Evolutionary conservation across 2,329 filamentous ascomycete genomes (phyloP).

Genomic region (Sclerotinia borealis): DNA sequence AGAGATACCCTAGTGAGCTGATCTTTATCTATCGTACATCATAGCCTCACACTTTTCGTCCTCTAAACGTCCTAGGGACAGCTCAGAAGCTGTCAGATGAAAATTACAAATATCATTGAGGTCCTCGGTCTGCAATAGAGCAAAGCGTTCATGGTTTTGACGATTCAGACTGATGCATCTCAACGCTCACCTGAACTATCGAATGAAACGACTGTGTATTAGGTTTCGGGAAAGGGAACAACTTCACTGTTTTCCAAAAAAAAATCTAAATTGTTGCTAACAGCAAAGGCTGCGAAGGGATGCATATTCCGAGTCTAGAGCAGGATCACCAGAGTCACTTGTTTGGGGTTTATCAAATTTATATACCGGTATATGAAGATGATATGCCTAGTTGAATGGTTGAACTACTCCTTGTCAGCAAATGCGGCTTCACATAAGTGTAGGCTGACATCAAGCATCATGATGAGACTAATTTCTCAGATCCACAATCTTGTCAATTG

Average conservation of each 20-base stretch:
- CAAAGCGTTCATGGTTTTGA: neutral
- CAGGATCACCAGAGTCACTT: neutral
- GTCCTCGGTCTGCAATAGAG: neutral
- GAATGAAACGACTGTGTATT: neutral
- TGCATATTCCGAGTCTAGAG: neutral
- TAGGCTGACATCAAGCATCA: neutral
- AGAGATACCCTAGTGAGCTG: neutral
- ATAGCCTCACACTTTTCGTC: neutral
- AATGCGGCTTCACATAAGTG: too few species aligned
- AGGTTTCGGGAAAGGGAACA: neutral
- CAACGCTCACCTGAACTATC: neutral
- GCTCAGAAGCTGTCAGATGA: neutral
- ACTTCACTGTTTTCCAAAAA: too few species aligned
- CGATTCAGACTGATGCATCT: neutral
- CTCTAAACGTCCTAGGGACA: neutral
- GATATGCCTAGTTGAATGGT: neutral
- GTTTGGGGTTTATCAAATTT: neutral
- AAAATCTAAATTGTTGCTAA: too few species aligned
- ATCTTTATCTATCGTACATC: neutral
- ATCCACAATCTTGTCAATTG: neutral
- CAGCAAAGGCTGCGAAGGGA: neutral
- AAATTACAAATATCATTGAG: too few species aligned
- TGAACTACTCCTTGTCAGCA: neutral
- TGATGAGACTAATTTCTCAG: neutral
- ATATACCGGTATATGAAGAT: neutral